Base-by-base conservation (phyloP, 2,329 filamentous ascomycete species). In the Plenodomus lindquistii region DNA sequence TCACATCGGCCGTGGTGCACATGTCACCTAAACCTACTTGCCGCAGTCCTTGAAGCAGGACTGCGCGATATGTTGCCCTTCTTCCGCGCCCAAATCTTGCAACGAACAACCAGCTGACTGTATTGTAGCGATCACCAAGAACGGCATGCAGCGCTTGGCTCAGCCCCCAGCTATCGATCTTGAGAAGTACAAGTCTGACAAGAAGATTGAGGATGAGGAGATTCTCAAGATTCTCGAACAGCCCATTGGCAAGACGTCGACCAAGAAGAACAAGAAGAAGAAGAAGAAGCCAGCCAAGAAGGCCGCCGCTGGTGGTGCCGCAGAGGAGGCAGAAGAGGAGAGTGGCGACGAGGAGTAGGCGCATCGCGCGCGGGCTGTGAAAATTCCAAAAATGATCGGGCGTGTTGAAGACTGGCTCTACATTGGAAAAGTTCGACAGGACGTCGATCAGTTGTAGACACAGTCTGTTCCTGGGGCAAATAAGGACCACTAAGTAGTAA, bases 141-240 rank as follows among this genome's bases (percentile, higher is more conserved):
- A 97, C 73, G 94, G 94, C 61, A 80, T 99, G 67, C 91, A 88
- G 69, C 90, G 89, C 77, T 79, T 99, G 49, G 86, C 90, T 65
- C 86, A 83, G 20, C 87, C 94, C 27, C 85, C 89, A 54, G 73
- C 86, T 18, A 81, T 88, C 56, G 91, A 97, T 70, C 73, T 94
- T 54, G 83, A 81, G 71, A 91, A 92, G 79, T 85, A 87, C 81
- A 88, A 96, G 83, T 87, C 90, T 27, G 92, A 97, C 75, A 97
- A 97, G 85, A 97, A 97, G 84, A 96, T 99, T 69, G 87, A 86
- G 60, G 93, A 97, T 59, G 91, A 96, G 79, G 93, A 97, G 78
- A 82, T 99, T 60, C 85, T 97, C 64, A 90, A 94, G 81, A 93
- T 97, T 58, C 83, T 99, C 42, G 91, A 94, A 77, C 89, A 89